Evolutionary conservation across 2,329 filamentous ascomycete species (phyloP), one percentile per base, ranked within the genome.

Genomic region (Talaromyces islandicus): DNA sequence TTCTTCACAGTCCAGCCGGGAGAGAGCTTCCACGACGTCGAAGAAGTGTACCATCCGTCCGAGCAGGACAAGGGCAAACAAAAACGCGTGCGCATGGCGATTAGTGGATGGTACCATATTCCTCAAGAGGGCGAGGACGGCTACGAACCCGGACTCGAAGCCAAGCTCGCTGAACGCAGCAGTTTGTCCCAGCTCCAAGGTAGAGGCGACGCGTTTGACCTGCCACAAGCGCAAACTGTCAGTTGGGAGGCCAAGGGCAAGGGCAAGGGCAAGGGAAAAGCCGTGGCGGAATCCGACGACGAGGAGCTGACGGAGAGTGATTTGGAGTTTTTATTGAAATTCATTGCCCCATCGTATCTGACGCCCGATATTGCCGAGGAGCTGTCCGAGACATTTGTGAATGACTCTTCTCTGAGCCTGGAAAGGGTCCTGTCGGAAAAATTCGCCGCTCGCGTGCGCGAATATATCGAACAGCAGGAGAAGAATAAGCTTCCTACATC

Each of bases 21-120:
- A n/a, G 88, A 96, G 82, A 97, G 93, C 74, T 99, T 97, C 76
- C 94, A 99, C 76, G 94, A 99, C 73, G 94, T 99, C 59, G 93
- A 97, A 77, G 94, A 99, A 77, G 94, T 99, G 4, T 97, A 97
- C 77, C 86, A 90, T 72, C 82, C 85, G 69, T 80, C 78, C 64
- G 81, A 72, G 62, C 80, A 79, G 71, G 83, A 79, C 68, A 83
- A 82, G 71, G 85, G 82, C 73, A 83, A 82, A 71, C 85, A 82
- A 73, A 83, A 70, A 62, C 72, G 76, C 9, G 86, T 97, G 54
- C 88, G 94, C 66, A 97, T 99, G 93, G 94, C 94, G 56, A 96
- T 99, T 71, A 96, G 91, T 71, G 94, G 94, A 57, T 99, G 94
- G 94, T 99, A 95, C 75, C 94, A 99, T 75, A 97, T 99, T 64